Conservation (phyloP, 116 monocot genomes). For the Cymodocea nodosa region DNA sequence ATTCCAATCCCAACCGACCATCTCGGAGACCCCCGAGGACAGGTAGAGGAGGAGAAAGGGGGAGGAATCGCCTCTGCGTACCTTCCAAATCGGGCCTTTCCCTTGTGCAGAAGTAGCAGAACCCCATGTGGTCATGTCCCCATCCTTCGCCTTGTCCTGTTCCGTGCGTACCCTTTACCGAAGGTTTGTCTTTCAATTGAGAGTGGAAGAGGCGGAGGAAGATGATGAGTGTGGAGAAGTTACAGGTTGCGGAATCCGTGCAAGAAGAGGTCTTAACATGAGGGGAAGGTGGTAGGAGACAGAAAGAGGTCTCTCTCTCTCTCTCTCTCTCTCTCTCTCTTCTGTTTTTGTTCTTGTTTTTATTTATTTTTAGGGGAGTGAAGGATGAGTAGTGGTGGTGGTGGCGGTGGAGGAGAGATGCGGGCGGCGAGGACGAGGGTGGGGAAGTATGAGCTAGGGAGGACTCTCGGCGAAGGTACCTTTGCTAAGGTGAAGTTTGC, state of each 20-base stretch:
- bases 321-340: background rate
- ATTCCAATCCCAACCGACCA: too few species aligned
- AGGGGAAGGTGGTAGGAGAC: background rate
- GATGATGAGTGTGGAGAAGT: constrained; percentile 51
- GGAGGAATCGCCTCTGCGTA: background rate
- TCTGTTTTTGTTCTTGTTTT: background rate
- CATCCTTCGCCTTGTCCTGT: too few species aligned
- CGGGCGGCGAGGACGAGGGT: constrained; percentile 30
- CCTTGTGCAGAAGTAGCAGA: too few species aligned
- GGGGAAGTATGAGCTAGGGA: constrained; percentile 79
- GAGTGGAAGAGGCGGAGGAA: background rate
- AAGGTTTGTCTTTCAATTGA: too few species aligned
- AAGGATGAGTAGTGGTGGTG: background rate
- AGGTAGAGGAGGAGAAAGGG: background rate
- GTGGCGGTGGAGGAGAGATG: constrained; percentile 6
- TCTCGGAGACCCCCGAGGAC: background rate
- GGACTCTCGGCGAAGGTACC: constrained; percentile 79
- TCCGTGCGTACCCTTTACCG: too few species aligned
- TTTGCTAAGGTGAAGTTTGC: constrained; percentile 97
- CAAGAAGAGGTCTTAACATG: constrained; percentile 47
- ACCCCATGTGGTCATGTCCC: too few species aligned
- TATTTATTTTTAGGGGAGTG: background rate
- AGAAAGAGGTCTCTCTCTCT: background rate
- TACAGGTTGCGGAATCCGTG: constrained; percentile 56
- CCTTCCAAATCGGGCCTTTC: too few species aligned